Base-by-base conservation (phyloP, 2,329 filamentous ascomycete genomes). In the Herpotrichia juniperi region DNA sequence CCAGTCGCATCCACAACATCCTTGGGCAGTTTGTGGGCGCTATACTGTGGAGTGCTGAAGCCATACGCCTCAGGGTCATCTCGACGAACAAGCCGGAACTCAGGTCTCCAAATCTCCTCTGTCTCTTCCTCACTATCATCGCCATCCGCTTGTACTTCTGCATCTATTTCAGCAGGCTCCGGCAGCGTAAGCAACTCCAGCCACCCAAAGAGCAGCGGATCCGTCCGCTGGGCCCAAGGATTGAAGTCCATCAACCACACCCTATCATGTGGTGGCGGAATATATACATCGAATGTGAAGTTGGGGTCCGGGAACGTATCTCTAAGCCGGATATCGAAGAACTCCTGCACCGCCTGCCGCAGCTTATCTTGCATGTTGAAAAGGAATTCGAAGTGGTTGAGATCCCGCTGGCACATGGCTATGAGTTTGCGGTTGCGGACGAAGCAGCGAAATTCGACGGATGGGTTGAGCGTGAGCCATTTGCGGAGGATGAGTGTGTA, bases 241-340 rank as follows among this genome's bases (percentile, higher is more conserved):
- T 97, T 97, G 67, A 99, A 89, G 69, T 99, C 94, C 43, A 99
- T 88, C 10, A 99, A 79, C 78, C 92, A 89, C 2, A 96, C 90
- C 42, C 85, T 82, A 43, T 90, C 85, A 49, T 96, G 83, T 1
- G 88, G 74, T 66, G 83, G 78, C 64, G 93, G 93, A 1, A 99
- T 83, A 68, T 99, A 97, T 37, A 97, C 88, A 69, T 99, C 94
- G 66, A 99, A 96, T 0, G 86, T 84, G 63, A 96, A 97, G 71
- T 85, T 88, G 2, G 84, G 81, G 56, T 97, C 93, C 0, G 90
- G 89, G 64, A 97, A 97, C 0, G 86, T 89, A 59, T 88, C 81
- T 53, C 88, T 83, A 54, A 97, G 73, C 54, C 85, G 86, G 25
- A 86, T 79, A 25, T 88, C 83, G 69, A 97, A 97, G 68, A 97